Evolutionary conservation across 73 alveolate genomes (phyloP), one percentile per base, ranked within the genome.

Genomic region (Symbiodinium natans): DNA sequence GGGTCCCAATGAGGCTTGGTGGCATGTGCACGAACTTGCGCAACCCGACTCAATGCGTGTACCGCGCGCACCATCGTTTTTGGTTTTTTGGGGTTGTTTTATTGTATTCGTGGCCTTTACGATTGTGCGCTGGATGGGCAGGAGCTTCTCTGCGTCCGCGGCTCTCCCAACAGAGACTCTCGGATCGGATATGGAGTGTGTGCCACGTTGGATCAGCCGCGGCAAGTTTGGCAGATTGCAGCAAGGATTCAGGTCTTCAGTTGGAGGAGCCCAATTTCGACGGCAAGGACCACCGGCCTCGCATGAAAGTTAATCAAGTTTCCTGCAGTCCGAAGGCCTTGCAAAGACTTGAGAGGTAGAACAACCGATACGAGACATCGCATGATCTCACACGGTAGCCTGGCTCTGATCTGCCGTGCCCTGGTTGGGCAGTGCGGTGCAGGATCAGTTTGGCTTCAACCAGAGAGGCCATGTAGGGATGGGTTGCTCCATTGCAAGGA

Each of bases 211-310:
- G n/a, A n/a, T 46, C 59, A 46, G 59, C 13, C 59, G 6, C 21
- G 13, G 59, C 59, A 46, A 6, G 59, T 46, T n/a, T n/a, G n/a
- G n/a, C 36, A 86, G 86, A 59, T 17, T 5, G 63, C 34, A 88
- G 40, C 95, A 63, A 85, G 34, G 97, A 90, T 82, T 41, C 82
- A 13, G 97, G 97, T 36, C 77, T 90, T 40, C 97, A 90, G 77
- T 80, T 90, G n/a, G 31, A n/a, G 1, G 97, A 90, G 41, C 97
- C 97, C 41, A 19, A 15, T 36, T 90, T 90, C 52, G 41, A 40
- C 36, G 97, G 97, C 52, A 90, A 90, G 97, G 97, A 88, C 80
- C 3, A 42, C 23, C 15, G 13, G 1, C 21, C 74, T 27, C 41
- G 92, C 63, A 17, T 1, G 42, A 52, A 10, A 29, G 15, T 21